Base-by-base conservation (phyloP, 352 stramenopile genomes). In the Achlya hypogyna region DNA sequence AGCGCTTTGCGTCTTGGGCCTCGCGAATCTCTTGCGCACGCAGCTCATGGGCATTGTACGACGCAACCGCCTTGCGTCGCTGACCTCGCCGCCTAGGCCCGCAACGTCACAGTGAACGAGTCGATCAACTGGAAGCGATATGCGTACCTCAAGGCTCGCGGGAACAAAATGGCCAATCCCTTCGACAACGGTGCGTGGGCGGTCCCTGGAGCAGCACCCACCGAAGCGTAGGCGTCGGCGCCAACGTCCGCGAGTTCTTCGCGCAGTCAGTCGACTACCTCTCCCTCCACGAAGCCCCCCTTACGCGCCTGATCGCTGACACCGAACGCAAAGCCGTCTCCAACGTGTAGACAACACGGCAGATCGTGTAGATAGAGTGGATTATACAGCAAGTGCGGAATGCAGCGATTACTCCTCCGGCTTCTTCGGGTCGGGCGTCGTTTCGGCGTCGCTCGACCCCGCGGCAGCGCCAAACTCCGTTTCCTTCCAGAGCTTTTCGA, bases 41-140 rank as follows among this genome's bases (percentile, higher is more conserved):
- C 84, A 93, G 56, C 23, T 89, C 16, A 74, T 71, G 35, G 87
- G 88, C 65, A 76, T 91, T 8, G 53, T 62, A 49, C 34, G 29
- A 45, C 2, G 2, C 34, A 6, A 32, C 20, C 34, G n/a, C 20
- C 29, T 49, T 25, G 3, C 16, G 18, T 1, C 14, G 34, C 20
- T 49, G 4, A 34, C n/a, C 3, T 56, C 12, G 20, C 40, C 29
- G 12, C 42, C 8, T 35, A 66, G 59, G 64, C 71, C 22, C 75
- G 77, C 65, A 93, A 93, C 49, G 28, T 91, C 32, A 93, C 84
- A 2, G 78, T 93, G 47, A 93, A 93, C 62, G 84, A 93, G 71
- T 69, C 80, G 60, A 90, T 91, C 72, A 91, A 93, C 63, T 93
- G 84, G 84, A 75, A 77, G 54, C 75, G 84, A 25, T 91, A 91